These are phyloP conservation scores for Yarrowia sp. DNA, from an alignment of 805 yeast species.

Conservation along the genomic window DNA sequence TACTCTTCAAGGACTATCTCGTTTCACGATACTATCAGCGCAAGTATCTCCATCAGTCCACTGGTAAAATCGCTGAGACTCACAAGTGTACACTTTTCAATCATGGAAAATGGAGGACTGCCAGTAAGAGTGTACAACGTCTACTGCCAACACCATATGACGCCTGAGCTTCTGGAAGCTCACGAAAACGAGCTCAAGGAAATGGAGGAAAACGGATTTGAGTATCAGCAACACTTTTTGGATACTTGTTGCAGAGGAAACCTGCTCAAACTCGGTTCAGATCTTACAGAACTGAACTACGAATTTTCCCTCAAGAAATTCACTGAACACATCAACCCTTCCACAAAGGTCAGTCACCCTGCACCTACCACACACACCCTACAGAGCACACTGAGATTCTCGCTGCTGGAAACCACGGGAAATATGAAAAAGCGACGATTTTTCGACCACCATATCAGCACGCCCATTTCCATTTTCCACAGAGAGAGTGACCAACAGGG, in stretches of 20 bases:
- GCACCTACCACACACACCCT: neutral
- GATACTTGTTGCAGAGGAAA: slow-evolving; percentile 10
- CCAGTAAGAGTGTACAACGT: neutral
- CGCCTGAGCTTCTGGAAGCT: neutral
- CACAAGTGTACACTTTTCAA: neutral
- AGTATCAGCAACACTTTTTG: neutral
- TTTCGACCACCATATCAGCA: slow-evolving; percentile 2
- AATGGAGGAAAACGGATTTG: neutral
- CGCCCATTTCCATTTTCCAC: neutral
- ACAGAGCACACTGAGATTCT: neutral
- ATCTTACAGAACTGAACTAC: neutral
- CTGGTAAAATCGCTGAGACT: neutral
- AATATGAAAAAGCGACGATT: neutral
- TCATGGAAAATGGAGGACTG: neutral
- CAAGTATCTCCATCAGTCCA: neutral
- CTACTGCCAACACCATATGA: slow-evolving; percentile 17
- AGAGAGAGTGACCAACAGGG: neutral
- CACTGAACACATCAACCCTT: slow-evolving; percentile 1
- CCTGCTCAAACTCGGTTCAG: neutral
- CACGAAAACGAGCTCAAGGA: neutral
- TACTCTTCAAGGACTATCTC: neutral
- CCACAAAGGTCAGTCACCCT: neutral
- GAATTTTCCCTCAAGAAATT: neutral
- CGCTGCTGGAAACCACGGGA: neutral
- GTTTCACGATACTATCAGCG: neutral